Conservation (phyloP, 2,329 filamentous ascomycete genomes). For the Fusarium coffeatum region DNA sequence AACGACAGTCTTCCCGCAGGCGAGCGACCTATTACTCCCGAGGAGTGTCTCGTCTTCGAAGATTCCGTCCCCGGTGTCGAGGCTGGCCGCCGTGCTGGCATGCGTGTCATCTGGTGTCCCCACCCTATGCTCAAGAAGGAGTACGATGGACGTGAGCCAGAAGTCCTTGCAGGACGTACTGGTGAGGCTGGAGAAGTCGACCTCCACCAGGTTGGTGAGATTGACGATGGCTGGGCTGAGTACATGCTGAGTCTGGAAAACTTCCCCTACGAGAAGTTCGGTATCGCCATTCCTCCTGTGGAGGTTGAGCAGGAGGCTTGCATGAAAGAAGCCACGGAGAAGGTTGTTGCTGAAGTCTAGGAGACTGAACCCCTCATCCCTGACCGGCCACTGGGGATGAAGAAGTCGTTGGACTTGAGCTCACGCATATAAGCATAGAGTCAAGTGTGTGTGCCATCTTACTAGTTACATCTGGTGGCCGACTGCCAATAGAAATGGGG, state of each 20-base stretch:
- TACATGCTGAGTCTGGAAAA: conserved; percentile 62
- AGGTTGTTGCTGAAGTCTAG: conserved; percentile 31
- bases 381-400: conserved; percentile 1
- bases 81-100: conserved; percentile 87
- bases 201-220: conserved; percentile 66
- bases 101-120: conserved; percentile 94
- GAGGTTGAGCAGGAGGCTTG: conserved; percentile 58
- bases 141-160: conserved; percentile 78
- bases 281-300: conserved; percentile 61
- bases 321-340: conserved; percentile 53
- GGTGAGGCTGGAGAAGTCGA: conserved; percentile 72
- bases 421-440: background rate
- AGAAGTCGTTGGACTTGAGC: conserved; percentile 1
- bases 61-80: conserved; percentile 95
- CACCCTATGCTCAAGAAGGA: conserved; percentile 82
- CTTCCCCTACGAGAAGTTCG: conserved; percentile 70
- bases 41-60: conserved; percentile 96
- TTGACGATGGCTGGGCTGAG: conserved; percentile 71
- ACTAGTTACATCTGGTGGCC: conserved; percentile 7
- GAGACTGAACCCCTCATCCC: conserved; percentile 18
- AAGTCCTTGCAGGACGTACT: conserved; percentile 85
- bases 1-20: conserved; percentile 76
- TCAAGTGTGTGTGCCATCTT: background rate
- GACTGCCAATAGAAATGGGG: background rate
- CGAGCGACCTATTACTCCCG: conserved; percentile 75